These are phyloP conservation scores for Diphasiastrum complanatum DNA, from an alignment of 83 land plant genomes.

Conservation along the genomic window DNA sequence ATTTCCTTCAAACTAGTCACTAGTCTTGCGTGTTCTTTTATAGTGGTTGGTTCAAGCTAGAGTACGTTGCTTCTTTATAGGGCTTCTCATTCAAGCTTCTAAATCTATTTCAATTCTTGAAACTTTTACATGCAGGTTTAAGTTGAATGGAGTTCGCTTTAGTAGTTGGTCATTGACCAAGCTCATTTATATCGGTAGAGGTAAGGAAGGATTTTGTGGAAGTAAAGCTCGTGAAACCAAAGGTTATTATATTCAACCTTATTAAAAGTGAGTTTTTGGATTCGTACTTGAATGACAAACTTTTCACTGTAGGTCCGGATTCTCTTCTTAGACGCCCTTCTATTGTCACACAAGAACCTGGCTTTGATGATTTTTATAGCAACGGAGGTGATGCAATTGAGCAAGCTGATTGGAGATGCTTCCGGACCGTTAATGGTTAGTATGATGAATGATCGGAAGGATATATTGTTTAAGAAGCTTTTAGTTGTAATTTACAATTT, in stretches of 20 bases:
- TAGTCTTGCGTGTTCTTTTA: no score
- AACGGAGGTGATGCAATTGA: constrained; percentile 11
- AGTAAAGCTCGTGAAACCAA: background rate
- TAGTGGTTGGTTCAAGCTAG: no score
- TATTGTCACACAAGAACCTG: constrained; percentile 9
- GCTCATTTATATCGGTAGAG: constrained; percentile 13
- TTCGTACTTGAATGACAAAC: no score
- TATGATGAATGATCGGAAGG: no score
- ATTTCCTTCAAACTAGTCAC: no score
- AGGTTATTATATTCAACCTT: background rate
- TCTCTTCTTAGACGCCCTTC: constrained; percentile 9
- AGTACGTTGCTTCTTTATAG: no score
- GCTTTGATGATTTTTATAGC: background rate
- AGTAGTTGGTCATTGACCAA: background rate
- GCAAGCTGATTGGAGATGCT: constrained; percentile 13
- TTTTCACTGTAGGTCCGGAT: constrained; percentile 15
- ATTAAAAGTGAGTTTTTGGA: no score
- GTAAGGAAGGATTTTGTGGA: background rate
- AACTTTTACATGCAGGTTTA: no score
- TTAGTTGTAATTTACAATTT: no score
- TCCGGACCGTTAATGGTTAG: constrained; percentile 13
- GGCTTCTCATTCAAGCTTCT: no score
- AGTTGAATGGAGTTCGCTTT: background rate
- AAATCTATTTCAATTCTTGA: no score
- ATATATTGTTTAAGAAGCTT: no score